Percentiles rank a stretch among this genome's conserved stretches.
phyloP scores from a whole-genome alignment of 2,329 filamentous ascomycete species.

The Sclerotinia trifoliorum region DNA sequence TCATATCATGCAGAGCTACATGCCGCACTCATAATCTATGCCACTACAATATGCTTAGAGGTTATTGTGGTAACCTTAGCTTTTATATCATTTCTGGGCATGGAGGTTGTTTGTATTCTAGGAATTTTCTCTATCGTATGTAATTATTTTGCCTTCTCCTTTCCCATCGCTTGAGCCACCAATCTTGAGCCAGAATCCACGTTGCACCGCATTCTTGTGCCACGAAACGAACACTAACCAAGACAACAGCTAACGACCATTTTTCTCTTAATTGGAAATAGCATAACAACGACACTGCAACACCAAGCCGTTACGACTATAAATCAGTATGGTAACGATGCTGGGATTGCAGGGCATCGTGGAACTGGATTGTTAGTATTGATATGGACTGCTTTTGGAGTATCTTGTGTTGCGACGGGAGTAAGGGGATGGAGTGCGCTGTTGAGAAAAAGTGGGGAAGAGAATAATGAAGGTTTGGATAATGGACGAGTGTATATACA shows the following conservation, averaged over 20 bases:
- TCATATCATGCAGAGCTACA: constrained; percentile 7
- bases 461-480: background rate
- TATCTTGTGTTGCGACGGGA: background rate
- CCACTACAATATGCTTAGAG: background rate
- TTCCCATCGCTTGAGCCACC: background rate
- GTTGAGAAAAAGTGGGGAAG: background rate
- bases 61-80: background rate
- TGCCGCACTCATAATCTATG: background rate
- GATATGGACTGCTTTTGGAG: constrained; percentile 7
- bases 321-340: background rate
- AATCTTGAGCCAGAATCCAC: background rate
- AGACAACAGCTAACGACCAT: background rate
- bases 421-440: background rate
- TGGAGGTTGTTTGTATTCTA: background rate
- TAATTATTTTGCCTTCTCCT: background rate
- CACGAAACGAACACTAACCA: background rate
- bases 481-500: background rate
- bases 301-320: background rate
- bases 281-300: background rate
- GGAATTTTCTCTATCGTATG: background rate
- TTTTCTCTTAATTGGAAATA: background rate
- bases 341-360: background rate
- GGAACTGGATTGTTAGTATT: background rate
- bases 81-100: background rate
- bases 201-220: background rate